Conservation (phyloP, 1,284 basidiomycete species). For the Boletellus dicymbophilus region DNA sequence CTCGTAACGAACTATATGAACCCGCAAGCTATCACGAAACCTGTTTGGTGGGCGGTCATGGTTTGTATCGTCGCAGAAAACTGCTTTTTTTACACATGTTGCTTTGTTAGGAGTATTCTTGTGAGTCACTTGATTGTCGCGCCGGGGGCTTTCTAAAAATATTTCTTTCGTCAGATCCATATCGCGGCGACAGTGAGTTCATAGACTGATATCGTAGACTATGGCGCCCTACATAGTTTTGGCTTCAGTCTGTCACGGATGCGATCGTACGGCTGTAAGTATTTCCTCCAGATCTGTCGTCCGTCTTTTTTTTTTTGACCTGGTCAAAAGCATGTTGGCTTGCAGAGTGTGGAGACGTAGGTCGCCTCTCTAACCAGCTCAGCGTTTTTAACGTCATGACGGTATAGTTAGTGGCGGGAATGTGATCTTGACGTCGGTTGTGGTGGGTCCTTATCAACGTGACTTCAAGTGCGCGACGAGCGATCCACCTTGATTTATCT, state of each 20-base stretch:
- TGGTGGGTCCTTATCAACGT: conserved; percentile 33
- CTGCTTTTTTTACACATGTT: background rate
- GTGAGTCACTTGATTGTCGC: conserved; percentile 24
- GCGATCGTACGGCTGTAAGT: conserved; percentile 42
- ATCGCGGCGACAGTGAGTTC: conserved; percentile 43
- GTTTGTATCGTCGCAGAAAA: background rate
- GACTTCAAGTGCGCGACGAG: background rate
- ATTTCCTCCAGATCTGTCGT: background rate
- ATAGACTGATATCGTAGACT: background rate
- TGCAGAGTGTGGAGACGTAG: conserved; percentile 41
- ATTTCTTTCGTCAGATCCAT: conserved; percentile 38
- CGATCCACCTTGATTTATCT: conserved; percentile 4
- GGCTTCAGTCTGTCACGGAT: conserved; percentile 41
- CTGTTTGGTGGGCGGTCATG: conserved; percentile 43
- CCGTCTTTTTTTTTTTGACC: background rate
- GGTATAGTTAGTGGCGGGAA: conserved; percentile 43
- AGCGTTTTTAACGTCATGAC: background rate
- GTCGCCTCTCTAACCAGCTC: conserved; percentile 11
- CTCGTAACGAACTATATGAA: conserved; percentile 50
- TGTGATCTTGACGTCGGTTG: conserved; percentile 35
- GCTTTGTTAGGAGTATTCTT: conserved; percentile 40
- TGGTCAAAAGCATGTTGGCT: conserved; percentile 37
- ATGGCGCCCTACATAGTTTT: background rate
- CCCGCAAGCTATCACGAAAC: conserved; percentile 39
- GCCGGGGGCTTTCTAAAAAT: background rate